phyloP scores from a whole-genome alignment of 805 yeast species.

The Cyberlindnera mrakii region DNA sequence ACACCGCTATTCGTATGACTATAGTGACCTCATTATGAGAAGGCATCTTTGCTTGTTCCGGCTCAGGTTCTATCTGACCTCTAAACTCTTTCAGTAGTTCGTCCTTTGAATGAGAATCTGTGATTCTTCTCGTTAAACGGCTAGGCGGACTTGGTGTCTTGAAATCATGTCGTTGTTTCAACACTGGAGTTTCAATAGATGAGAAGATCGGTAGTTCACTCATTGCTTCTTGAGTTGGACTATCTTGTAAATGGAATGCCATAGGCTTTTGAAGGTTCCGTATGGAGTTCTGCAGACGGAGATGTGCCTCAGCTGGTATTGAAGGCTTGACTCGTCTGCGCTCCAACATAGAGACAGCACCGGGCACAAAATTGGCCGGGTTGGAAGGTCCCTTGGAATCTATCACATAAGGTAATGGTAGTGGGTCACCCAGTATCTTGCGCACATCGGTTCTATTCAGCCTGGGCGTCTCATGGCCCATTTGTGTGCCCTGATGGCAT shows the following conservation, averaged over 20 bases:
- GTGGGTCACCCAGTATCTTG: constrained; percentile 29
- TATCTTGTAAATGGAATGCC: neutral
- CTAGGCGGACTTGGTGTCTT: neutral
- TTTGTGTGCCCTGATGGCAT: neutral
- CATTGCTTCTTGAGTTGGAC: neutral
- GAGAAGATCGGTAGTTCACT: neutral
- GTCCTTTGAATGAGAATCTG: constrained; percentile 1
- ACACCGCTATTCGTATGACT: too few relatives aligned
- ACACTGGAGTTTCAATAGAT: neutral
- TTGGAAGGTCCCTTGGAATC: neutral
- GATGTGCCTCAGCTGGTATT: constrained; percentile 1
- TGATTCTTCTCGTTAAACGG: neutral
- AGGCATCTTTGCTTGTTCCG: too few relatives aligned
- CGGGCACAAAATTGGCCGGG: neutral
- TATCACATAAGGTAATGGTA: constrained; percentile 31
- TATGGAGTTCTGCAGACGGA: neutral
- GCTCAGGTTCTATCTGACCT: neutral
- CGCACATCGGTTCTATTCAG: constrained; percentile 2
- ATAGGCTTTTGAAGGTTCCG: neutral
- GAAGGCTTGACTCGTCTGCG: neutral
- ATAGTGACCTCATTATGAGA: too few relatives aligned
- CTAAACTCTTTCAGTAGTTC: constrained; percentile 4
- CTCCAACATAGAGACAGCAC: neutral
- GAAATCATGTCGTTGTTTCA: neutral
- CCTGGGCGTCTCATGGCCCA: neutral